These are phyloP conservation scores for Aristolochia contorta DNA, from an alignment of 164 flowering plant genomes.

Conservation along the genomic window DNA sequence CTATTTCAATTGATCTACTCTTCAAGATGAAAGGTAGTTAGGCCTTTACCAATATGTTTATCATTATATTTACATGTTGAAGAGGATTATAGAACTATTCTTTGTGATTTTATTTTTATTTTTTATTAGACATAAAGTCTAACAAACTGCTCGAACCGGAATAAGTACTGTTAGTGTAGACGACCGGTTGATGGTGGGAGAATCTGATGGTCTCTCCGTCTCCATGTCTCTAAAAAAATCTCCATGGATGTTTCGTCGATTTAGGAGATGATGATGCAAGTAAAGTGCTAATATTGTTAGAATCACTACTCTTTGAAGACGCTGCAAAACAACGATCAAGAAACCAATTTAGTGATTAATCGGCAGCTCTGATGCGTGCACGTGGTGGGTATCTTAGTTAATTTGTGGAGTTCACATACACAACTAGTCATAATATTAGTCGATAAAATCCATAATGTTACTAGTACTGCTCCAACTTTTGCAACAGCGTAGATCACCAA, in stretches of 20 bases:
- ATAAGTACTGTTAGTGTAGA: slow-evolving; percentile 13
- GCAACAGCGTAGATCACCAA: background rate
- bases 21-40: too few relatives aligned
- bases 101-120: too few relatives aligned
- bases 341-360: background rate
- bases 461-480: background rate
- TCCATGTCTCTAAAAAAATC: background rate
- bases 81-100: too few relatives aligned
- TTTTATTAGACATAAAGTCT: too few relatives aligned
- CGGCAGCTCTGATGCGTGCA: background rate
- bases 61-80: too few relatives aligned
- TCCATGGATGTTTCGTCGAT: background rate
- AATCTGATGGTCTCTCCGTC: slow-evolving; percentile 5
- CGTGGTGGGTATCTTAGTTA: too few relatives aligned
- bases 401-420: too few relatives aligned
- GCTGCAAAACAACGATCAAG: background rate
- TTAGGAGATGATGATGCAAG: background rate
- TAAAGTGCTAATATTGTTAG: background rate
- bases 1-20: too few relatives aligned
- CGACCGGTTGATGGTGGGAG: slow-evolving; percentile 14
- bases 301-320: background rate
- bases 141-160: slow-evolving; percentile 28
- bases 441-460: background rate
- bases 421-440: background rate
- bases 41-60: too few relatives aligned